phyloP scores from a whole-genome alignment of 768 basidiomycete species.

The Boletus eberwhitei region DNA sequence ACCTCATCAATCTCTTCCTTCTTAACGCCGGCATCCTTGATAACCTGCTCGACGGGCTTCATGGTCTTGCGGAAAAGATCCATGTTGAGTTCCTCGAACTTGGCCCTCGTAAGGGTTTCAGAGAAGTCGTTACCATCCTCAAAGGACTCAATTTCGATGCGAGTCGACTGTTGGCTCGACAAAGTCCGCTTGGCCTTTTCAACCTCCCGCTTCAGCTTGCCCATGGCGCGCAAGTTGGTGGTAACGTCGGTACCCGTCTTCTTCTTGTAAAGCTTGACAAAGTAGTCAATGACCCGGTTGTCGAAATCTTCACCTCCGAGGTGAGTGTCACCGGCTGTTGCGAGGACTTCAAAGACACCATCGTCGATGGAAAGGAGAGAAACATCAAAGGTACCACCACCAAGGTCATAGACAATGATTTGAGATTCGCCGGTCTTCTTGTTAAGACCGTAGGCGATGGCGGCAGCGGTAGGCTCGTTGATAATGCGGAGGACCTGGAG shows the following conservation, averaged over 20 bases:
- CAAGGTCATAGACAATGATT: slow-evolving; percentile 97
- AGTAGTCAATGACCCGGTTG: slow-evolving; percentile 87
- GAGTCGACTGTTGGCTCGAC: slow-evolving; percentile 84
- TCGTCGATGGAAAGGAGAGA: slow-evolving; percentile 94
- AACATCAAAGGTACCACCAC: slow-evolving; percentile 98
- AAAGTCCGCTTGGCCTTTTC: slow-evolving; percentile 95
- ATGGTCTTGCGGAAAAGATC: slow-evolving; percentile 99
- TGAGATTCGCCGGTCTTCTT: slow-evolving; percentile 93
- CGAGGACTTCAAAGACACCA: slow-evolving; percentile 86
- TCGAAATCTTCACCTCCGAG: slow-evolving; percentile 97
- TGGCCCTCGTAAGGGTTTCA: slow-evolving; percentile 95
- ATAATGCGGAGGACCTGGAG: slow-evolving; percentile 95
- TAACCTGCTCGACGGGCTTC: slow-evolving; percentile 98
- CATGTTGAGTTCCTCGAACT: slow-evolving; percentile 98
- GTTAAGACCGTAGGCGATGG: slow-evolving; percentile 97
- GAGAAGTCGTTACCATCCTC: slow-evolving; percentile 97
- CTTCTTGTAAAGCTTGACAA: slow-evolving; percentile 88
- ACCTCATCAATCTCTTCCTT: slow-evolving; percentile 96
- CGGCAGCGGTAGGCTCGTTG: slow-evolving; percentile 96
- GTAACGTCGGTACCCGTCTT: slow-evolving; percentile 84
- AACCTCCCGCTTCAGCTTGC: slow-evolving; percentile 90
- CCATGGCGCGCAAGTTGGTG: slow-evolving; percentile 77
- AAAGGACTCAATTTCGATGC: slow-evolving; percentile 94
- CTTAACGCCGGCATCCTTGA: slow-evolving; percentile 97
- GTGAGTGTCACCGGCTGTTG: slow-evolving; percentile 92